These are phyloP conservation scores for Bruguiera gymnorhiza DNA, from an alignment of 345 rosid genomes.

Conservation along the genomic window DNA sequence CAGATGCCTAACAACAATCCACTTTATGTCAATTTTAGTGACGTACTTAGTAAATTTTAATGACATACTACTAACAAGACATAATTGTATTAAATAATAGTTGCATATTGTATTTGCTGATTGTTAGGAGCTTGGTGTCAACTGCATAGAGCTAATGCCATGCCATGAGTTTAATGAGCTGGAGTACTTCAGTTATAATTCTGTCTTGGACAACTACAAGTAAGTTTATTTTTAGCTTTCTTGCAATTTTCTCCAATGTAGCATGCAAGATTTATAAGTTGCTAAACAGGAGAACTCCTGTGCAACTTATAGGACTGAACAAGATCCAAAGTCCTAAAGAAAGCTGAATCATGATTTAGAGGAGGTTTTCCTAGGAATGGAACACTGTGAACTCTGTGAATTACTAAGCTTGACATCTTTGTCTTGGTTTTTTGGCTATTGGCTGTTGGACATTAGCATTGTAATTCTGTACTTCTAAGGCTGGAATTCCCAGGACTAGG, in stretches of 20 bases:
- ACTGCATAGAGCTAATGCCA: slow-evolving; percentile 96
- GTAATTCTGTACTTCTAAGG: too few relatives aligned
- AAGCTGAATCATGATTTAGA: neutral
- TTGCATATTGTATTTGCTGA: slow-evolving; percentile 20
- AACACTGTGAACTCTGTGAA: neutral
- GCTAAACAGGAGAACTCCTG: neutral
- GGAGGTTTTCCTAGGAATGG: neutral
- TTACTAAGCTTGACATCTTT: too few relatives aligned
- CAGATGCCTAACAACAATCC: too few relatives aligned
- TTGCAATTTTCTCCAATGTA: slow-evolving; percentile 7
- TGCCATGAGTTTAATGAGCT: slow-evolving; percentile 97
- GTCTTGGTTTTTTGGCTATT: too few relatives aligned
- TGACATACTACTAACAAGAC: too few relatives aligned
- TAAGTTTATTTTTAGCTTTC: slow-evolving; percentile 34
- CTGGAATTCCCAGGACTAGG: too few relatives aligned
- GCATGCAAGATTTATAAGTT: slow-evolving; percentile 12
- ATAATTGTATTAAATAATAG: neutral
- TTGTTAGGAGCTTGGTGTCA: slow-evolving; percentile 90
- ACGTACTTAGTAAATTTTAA: too few relatives aligned
- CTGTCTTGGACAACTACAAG: slow-evolving; percentile 75
- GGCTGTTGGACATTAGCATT: too few relatives aligned
- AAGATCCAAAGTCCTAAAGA: neutral
- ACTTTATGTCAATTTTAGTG: too few relatives aligned
- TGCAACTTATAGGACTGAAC: too few relatives aligned
- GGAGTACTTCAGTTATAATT: slow-evolving; percentile 84